phyloP scores from a whole-genome alignment of 1,284 basidiomycete genomes.

The Moniliophthora roreri region DNA sequence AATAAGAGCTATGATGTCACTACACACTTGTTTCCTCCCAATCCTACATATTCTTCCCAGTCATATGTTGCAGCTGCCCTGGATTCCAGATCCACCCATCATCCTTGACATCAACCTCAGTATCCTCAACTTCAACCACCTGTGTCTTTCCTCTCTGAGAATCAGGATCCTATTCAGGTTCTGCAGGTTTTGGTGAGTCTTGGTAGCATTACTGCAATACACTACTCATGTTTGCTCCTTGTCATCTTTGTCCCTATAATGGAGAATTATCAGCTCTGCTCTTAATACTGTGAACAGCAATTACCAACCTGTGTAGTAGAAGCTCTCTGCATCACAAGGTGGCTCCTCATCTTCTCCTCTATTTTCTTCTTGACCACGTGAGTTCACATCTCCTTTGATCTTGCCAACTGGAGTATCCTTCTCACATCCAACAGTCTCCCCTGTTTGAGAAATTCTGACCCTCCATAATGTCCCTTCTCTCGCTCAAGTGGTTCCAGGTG shows the following conservation, averaged over 20 bases:
- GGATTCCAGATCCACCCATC: slow-evolving; percentile 8
- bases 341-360: too few relatives aligned
- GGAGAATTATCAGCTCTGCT: too few relatives aligned
- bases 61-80: not conserved
- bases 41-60: not conserved
- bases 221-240: too few relatives aligned
- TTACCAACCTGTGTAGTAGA: too few relatives aligned
- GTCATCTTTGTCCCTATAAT: too few relatives aligned
- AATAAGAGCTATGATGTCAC: not conserved
- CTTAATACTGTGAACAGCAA: too few relatives aligned
- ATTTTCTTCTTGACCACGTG: too few relatives aligned
- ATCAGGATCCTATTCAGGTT: not conserved
- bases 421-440: not conserved
- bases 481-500: not conserved
- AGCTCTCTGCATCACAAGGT: too few relatives aligned
- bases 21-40: slow-evolving; percentile 6
- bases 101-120: not conserved
- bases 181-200: not conserved
- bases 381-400: not conserved
- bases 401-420: not conserved
- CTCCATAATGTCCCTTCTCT: slow-evolving; percentile 5
- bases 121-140: not conserved
- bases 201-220: not conserved
- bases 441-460: not conserved
- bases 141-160: not conserved